A percentile compares a stretch with the other conserved stretches of the same genome.
Evolutionary conservation across 257 asterid species (phyloP).

Genomic region (Solanum bulbocastanum): DNA sequence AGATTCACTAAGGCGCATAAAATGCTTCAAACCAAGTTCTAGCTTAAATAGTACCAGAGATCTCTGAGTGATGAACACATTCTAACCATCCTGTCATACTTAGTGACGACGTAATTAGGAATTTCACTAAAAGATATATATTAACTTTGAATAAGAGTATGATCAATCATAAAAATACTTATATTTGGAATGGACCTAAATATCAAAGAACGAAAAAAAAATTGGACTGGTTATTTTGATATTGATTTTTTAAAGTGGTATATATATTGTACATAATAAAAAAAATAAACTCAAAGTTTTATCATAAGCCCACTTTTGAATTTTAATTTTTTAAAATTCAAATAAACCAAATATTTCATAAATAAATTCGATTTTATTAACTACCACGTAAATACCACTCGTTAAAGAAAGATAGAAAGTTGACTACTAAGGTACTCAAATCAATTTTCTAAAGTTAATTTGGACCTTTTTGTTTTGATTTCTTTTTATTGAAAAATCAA

Average conservation of each 20-base stretch:
- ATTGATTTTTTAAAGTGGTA: not conserved
- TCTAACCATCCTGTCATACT: too few species aligned
- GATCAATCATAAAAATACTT: too few species aligned
- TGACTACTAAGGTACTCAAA: not conserved
- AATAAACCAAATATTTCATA: not conserved
- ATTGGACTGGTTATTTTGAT: too few species aligned
- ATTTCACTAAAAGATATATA: too few species aligned
- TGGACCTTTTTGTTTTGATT: not conserved
- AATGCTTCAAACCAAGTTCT: not conserved
- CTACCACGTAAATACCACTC: not conserved
- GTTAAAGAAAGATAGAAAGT: not conserved
- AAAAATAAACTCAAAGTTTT: not conserved
- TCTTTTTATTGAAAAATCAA: not conserved
- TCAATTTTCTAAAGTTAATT: not conserved
- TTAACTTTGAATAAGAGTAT: too few species aligned
- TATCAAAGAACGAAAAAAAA: too few species aligned
- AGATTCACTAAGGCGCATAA: not conserved
- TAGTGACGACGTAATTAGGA: too few species aligned
- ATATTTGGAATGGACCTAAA: too few species aligned
- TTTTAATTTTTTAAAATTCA: too few species aligned
- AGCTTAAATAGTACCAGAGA: too few species aligned
- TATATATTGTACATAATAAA: not conserved
- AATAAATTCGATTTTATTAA: too few species aligned
- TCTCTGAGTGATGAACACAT: not conserved
- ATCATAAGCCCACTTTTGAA: not conserved